These are phyloP conservation scores for Dichotomopilus funicola DNA, from an alignment of 2,329 filamentous ascomycete genomes.

Conservation along the genomic window DNA sequence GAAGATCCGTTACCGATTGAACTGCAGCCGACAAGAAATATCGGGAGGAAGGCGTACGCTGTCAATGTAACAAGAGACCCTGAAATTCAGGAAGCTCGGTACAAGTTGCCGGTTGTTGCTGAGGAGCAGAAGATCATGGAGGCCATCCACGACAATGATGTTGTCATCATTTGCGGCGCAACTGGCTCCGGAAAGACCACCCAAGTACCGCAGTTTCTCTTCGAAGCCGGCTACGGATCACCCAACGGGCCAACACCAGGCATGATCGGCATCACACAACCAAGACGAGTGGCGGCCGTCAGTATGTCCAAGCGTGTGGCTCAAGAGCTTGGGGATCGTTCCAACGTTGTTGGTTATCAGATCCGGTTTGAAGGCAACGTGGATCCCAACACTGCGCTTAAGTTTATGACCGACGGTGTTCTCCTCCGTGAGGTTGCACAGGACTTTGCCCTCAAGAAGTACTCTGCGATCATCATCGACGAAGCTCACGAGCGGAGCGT, in stretches of 20 bases:
- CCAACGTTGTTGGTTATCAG: slow-evolving; percentile 78
- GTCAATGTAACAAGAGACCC: slow-evolving; percentile 63
- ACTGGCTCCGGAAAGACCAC: slow-evolving; percentile 98
- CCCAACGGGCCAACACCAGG: slow-evolving; percentile 73
- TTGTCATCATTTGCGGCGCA: slow-evolving; percentile 86
- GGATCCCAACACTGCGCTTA: slow-evolving; percentile 75
- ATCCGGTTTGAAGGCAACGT: slow-evolving; percentile 90
- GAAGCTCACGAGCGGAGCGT: slow-evolving; percentile 96
- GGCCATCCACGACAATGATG: slow-evolving; percentile 83
- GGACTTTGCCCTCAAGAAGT: slow-evolving; percentile 81
- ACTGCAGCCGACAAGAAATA: slow-evolving; percentile 53
- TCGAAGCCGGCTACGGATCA: slow-evolving; percentile 85
- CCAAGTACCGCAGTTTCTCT: slow-evolving; percentile 92
- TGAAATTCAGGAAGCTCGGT: slow-evolving; percentile 69
- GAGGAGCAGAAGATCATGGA: slow-evolving; percentile 99
- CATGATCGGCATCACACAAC: slow-evolving; percentile 92
- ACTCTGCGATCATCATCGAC: slow-evolving; percentile 90
- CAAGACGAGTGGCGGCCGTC: slow-evolving; percentile 86
- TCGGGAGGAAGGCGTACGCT: slow-evolving; percentile 65
- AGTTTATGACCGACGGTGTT: slow-evolving; percentile 99
- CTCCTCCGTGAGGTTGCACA: slow-evolving; percentile 84
- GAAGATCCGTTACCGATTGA: slow-evolving; percentile 65
- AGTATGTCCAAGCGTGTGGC: slow-evolving; percentile 93
- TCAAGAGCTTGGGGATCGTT: slow-evolving; percentile 73
- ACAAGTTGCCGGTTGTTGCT: slow-evolving; percentile 81